Percentiles rank a stretch among this genome's conserved stretches.
Conservation (phyloP, 805 yeast genomes). For the Nakazawaea wickerhamii region DNA sequence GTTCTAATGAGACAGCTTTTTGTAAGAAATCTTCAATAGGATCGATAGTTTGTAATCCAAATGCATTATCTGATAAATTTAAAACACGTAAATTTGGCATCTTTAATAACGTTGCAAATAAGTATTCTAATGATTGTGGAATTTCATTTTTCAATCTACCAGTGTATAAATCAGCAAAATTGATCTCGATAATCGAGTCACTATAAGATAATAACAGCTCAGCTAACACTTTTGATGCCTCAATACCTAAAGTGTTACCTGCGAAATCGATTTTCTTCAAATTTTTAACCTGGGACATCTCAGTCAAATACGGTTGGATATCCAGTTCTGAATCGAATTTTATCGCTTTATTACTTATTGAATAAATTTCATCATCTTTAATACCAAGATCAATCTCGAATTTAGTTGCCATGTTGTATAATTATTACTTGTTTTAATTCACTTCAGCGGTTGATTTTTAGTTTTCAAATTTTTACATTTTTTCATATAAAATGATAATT, state of each 20-base stretch:
- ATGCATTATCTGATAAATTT: constrained; percentile 91
- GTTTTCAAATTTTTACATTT: neutral
- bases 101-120: constrained; percentile 68
- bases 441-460: neutral
- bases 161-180: constrained; percentile 90
- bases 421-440: neutral
- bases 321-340: constrained; percentile 73
- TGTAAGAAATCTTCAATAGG: constrained; percentile 77
- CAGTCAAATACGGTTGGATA: constrained; percentile 62
- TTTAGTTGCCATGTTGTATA: constrained; percentile 29
- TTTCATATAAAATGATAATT: neutral
- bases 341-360: constrained; percentile 68
- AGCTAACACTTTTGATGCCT: constrained; percentile 72
- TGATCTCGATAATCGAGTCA: constrained; percentile 55
- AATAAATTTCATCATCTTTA: constrained; percentile 42
- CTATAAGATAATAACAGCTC: constrained; percentile 38
- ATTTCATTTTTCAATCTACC: constrained; percentile 94
- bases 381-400: constrained; percentile 33
- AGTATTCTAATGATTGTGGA: constrained; percentile 68
- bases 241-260: constrained; percentile 94
- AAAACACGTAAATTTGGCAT: constrained; percentile 67
- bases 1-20: constrained; percentile 74
- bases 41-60: constrained; percentile 92
- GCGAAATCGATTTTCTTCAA: constrained; percentile 67
- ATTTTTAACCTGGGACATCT: constrained; percentile 34